Conservation (phyloP, 495 filamentous ascomycete species). For the Neurospora tetraspora region DNA sequence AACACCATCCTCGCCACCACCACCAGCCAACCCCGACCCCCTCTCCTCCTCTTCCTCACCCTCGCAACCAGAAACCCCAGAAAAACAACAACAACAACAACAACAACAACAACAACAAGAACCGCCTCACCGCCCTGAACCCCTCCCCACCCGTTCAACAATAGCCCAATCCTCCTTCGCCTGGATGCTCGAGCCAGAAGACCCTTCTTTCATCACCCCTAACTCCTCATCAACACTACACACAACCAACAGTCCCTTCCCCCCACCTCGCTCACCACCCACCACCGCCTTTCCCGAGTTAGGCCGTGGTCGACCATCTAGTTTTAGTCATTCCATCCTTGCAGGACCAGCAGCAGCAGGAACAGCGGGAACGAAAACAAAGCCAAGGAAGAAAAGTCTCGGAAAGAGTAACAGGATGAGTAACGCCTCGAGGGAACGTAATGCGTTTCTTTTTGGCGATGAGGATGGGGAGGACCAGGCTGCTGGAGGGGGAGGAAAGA, state of each 20-base stretch:
- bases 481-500: slow-evolving; percentile 10
- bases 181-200: slow-evolving; percentile 75
- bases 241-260: slow-evolving; percentile 3
- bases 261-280: slow-evolving; percentile 10
- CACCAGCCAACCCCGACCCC: neutral
- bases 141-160: slow-evolving; percentile 50
- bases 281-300: slow-evolving; percentile 1
- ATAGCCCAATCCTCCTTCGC: slow-evolving; percentile 83
- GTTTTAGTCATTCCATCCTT: neutral
- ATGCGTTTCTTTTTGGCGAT: slow-evolving; percentile 49
- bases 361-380: slow-evolving; percentile 20
- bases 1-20: neutral
- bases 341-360: slow-evolving; percentile 5
- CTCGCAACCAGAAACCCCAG: slow-evolving; percentile 1
- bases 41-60: neutral
- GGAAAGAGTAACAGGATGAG: neutral
- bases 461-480: slow-evolving; percentile 19
- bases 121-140: slow-evolving; percentile 14
- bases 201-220: neutral
- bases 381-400: neutral
- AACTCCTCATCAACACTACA: neutral
- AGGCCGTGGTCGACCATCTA: neutral
- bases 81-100: neutral
- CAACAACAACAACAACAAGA: neutral
- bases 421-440: slow-evolving; percentile 38